Evolutionary conservation across 2,329 filamentous ascomycete genomes (phyloP).

Genomic region (Botrytis porri): DNA sequence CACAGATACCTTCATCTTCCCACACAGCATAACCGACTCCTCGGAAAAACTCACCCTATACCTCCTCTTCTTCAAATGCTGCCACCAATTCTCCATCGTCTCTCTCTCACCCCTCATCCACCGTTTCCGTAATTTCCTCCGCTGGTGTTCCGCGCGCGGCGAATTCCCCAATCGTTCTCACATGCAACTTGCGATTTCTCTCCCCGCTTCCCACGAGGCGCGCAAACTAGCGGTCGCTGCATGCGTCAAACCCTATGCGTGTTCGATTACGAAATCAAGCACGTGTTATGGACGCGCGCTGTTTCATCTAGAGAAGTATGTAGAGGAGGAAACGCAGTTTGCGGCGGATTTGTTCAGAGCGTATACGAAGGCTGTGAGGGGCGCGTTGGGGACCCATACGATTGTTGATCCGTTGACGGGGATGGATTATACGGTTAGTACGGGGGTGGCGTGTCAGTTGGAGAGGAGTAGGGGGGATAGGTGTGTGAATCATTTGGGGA

Average conservation of each 20-base stretch:
- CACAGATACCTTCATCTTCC: background rate
- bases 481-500: background rate
- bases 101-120: background rate
- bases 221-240: background rate
- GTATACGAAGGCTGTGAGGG: conserved; percentile 5
- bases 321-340: conserved; percentile 23
- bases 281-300: background rate
- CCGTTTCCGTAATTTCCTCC: background rate
- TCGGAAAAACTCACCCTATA: background rate
- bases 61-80: background rate
- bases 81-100: conserved; percentile 29
- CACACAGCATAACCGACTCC: background rate
- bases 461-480: background rate
- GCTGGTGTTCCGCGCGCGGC: background rate
- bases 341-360: conserved; percentile 19
- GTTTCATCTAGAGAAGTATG: conserved; percentile 18
- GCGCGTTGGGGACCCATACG: background rate
- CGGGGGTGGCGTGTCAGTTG: background rate
- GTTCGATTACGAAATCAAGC: background rate
- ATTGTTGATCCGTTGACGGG: conserved; percentile 3
- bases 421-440: background rate
- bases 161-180: background rate
- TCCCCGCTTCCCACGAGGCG: background rate
- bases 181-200: background rate
- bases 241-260: background rate